These are phyloP conservation scores for Eucalyptus urophylla DNA, from an alignment of 345 rosid genomes.

Conservation along the genomic window DNA sequence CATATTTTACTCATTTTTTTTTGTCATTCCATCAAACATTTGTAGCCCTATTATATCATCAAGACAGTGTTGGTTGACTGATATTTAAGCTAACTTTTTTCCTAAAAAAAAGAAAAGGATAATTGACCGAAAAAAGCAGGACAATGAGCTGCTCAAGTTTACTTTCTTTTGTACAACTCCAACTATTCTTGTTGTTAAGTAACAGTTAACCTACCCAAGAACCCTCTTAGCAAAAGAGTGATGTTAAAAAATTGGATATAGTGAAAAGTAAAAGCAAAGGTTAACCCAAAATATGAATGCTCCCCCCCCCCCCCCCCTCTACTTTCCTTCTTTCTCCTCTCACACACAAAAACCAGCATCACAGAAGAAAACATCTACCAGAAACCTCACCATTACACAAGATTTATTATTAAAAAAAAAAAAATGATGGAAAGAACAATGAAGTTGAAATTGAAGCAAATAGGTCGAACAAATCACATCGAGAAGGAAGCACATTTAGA, in stretches of 20 bases:
- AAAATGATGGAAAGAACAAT: background rate
- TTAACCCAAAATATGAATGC: background rate
- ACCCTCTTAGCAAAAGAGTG: background rate
- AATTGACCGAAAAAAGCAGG: background rate
- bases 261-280: background rate
- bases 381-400: background rate
- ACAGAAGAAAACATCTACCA: background rate
- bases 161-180: background rate
- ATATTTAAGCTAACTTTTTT: background rate
- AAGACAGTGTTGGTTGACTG: background rate
- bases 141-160: background rate
- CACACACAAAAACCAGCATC: background rate
- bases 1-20: background rate
- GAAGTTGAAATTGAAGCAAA: background rate
- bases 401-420: background rate
- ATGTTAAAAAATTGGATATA: background rate
- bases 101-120: background rate
- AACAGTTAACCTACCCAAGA: constrained; percentile 31
- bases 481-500: background rate
- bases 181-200: constrained; percentile 9
- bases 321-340: background rate
- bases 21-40: background rate
- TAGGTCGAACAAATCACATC: background rate
- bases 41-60: background rate
- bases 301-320: background rate